Conservation (phyloP, 2,329 filamentous ascomycete genomes). For the Pseudogymnoascus pannorum region DNA sequence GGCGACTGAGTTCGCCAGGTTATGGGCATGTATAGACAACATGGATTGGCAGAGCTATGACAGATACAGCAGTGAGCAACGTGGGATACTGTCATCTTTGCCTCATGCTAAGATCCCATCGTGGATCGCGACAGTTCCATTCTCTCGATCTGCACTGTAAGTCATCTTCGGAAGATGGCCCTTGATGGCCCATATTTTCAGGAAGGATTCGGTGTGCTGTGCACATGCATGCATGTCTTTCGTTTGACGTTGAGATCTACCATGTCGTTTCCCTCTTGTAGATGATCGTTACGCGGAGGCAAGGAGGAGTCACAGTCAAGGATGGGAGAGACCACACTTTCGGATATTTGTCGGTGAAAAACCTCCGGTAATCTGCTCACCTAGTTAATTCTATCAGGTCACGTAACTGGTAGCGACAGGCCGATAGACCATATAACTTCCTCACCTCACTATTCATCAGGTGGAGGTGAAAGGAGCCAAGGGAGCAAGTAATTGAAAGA, state of each 20-base stretch:
- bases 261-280: neutral
- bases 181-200: conserved; percentile 2
- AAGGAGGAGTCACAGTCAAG: neutral
- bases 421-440: neutral
- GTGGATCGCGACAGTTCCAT: neutral
- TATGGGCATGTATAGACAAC: neutral
- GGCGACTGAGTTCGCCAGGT: neutral
- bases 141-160: neutral
- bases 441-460: neutral
- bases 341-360: neutral
- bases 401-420: neutral
- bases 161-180: neutral
- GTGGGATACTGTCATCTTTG: neutral
- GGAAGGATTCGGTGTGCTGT: neutral
- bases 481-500: neutral
- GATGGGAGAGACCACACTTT: neutral
- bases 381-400: neutral
- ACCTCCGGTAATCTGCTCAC: neutral
- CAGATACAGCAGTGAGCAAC: neutral
- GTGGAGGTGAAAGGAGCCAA: neutral
- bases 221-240: neutral
- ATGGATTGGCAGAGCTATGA: neutral
- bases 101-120: neutral
- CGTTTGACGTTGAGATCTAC: neutral
- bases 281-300: too few relatives aligned